Evolutionary conservation across 495 filamentous ascomycete genomes (phyloP).

Genomic region (Talaromyces proteolyticus): DNA sequence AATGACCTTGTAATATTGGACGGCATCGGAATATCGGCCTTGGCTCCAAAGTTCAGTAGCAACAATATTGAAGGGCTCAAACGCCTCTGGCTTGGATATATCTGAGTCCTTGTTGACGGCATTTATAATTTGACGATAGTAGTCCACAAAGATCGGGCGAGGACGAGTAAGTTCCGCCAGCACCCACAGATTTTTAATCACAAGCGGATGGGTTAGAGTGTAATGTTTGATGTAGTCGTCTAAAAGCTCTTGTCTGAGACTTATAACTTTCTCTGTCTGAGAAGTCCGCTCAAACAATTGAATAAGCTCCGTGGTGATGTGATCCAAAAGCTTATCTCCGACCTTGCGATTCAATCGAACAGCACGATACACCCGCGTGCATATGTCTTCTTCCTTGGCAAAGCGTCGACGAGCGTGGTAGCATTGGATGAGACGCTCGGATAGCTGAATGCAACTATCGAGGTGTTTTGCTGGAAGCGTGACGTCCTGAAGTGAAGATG

Average conservation of each 20-base stretch:
- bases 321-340: constrained; percentile 24
- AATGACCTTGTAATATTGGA: constrained; percentile 23
- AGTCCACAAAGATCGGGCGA: constrained; percentile 25
- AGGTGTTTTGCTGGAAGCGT: constrained; percentile 19
- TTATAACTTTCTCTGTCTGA: constrained; percentile 27
- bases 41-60: constrained; percentile 29
- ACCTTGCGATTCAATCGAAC: constrained; percentile 18
- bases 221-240: constrained; percentile 24
- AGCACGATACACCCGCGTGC: constrained; percentile 28
- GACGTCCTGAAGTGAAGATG: constrained; percentile 26
- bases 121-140: constrained; percentile 29
- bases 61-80: constrained; percentile 31
- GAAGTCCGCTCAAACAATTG: constrained; percentile 25
- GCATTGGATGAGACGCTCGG: constrained; percentile 24
- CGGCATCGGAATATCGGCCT: constrained; percentile 27
- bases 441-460: constrained; percentile 21
- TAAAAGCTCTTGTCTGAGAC: constrained; percentile 23
- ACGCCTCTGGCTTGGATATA: constrained; percentile 23
- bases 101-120: constrained; percentile 28
- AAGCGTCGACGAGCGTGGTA: constrained; percentile 29
- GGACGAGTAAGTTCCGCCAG: constrained; percentile 30
- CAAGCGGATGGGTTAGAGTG: constrained; percentile 21
- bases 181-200: constrained; percentile 27
- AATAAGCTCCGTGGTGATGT: constrained; percentile 19
- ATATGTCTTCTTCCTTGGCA: constrained; percentile 27